Evolutionary conservation across 2,329 filamentous ascomycete species (phyloP), one percentile per base, ranked within the genome.

Genomic region (Claviceps fusiformis): DNA sequence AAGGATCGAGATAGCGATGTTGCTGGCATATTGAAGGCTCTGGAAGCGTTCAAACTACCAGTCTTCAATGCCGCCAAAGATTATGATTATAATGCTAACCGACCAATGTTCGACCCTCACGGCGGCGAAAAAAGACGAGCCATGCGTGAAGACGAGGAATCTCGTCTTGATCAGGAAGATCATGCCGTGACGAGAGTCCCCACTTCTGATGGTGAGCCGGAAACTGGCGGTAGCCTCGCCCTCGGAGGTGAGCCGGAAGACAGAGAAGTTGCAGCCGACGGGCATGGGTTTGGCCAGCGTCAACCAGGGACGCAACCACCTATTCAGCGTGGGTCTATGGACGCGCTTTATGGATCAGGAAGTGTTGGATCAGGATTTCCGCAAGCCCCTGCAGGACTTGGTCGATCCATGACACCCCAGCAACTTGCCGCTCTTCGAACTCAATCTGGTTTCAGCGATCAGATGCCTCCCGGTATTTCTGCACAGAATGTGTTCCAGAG

Each of bases 211-310:
- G 89, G 88, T 56, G 85, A 86, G 55, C 82, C 83, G 1, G 90
- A 93, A 68, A 87, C 87, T 61, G 88, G 87, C 49, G 82, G 82
- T 15, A 97, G 92, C 66, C 76, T 93, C 56, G 91, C 95, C 56
- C 77, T 97, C 19, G 92, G 92, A 56, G 92, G 92, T 47, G 92
- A 97, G 67, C 92, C 92, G 0, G 92, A 97, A 66, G 89, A 95
- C 61, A 78, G 80, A 58, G 85, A 89, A 27, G 70, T 71, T 48
- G 65, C 69, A 19, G 73, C 75, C 19, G 79, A 81, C 52, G 70
- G 70, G 44, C 73, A 78, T 61, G 66, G 68, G 50, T 78, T 78
- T 45, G 76, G 79, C 47, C 79, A 81, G 56, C 79, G 83, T 58
- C 79, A 83, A 52, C 81, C 82, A 57, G 82, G 81, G 13, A 83